These are phyloP conservation scores for Tylopilus orsonianus DNA, from an alignment of 1,284 basidiomycete species.

Conservation along the genomic window DNA sequence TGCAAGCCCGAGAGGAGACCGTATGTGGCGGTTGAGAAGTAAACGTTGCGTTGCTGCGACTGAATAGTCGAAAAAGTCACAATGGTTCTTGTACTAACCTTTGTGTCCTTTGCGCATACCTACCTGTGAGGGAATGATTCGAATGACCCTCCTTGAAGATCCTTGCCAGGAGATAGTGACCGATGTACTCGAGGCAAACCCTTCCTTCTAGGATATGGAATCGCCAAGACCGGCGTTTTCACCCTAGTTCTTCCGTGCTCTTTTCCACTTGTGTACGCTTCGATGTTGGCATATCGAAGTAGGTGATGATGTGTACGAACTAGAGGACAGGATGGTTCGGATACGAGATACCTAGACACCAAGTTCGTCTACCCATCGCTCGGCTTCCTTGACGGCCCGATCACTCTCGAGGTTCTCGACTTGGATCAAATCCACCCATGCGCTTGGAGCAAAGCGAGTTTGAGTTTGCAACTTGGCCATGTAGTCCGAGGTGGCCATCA, in stretches of 20 bases:
- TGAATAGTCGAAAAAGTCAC: too few species aligned
- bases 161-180: too few species aligned
- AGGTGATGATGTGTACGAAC: neutral
- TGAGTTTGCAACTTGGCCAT: constrained; percentile 34
- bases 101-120: too few species aligned
- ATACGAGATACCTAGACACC: constrained; percentile 36
- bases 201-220: too few species aligned
- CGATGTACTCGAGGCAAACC: too few species aligned
- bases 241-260: too few species aligned
- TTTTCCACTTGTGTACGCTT: too few species aligned
- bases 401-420: constrained; percentile 36
- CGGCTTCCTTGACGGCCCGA: constrained; percentile 35
- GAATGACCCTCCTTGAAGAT: neutral
- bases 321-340: neutral
- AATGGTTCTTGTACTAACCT: too few species aligned
- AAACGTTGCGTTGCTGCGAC: too few species aligned
- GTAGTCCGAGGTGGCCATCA: constrained; percentile 42
- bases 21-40: neutral
- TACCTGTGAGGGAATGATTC: neutral
- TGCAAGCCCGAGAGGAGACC: neutral
- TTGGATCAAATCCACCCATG: constrained; percentile 38
- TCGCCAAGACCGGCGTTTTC: neutral
- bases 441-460: constrained; percentile 40
- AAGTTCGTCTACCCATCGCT: constrained; percentile 46
- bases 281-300: neutral